A percentile compares a stretch with the other conserved stretches of the same genome.
Conservation (phyloP, 441 rosid genomes). For the Jatropha podagrica region DNA sequence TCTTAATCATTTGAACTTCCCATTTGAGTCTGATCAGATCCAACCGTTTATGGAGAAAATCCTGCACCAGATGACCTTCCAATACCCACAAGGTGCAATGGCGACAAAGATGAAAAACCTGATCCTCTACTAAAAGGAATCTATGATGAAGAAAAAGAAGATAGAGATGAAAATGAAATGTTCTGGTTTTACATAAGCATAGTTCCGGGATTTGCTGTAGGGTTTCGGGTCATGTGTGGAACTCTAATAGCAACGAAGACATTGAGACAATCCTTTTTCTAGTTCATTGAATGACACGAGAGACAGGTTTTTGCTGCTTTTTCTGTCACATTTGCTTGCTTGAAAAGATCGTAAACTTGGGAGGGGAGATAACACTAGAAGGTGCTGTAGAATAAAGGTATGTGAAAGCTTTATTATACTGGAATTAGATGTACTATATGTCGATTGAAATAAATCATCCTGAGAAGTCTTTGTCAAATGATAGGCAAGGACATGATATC, state of each 20-base stretch:
- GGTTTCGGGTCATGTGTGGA: slow-evolving; percentile 30
- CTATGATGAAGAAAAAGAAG: neutral
- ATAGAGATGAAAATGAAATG: neutral
- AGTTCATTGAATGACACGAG: slow-evolving; percentile 12
- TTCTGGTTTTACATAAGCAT: slow-evolving; percentile 17
- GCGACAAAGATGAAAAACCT: neutral
- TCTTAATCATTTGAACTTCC: slow-evolving; percentile 28
- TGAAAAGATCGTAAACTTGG: slow-evolving; percentile 3
- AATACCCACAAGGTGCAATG: neutral
- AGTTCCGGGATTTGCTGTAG: slow-evolving; percentile 14
- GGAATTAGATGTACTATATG: neutral
- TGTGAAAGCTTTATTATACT: neutral
- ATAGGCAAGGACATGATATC: too few relatives aligned
- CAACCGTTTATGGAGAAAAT: slow-evolving; percentile 3
- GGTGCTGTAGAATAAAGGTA: neutral
- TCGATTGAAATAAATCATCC: neutral
- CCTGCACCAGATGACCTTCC: neutral
- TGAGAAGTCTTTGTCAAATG: neutral
- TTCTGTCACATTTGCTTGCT: neutral
- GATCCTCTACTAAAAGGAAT: neutral
- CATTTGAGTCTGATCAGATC: slow-evolving; percentile 12
- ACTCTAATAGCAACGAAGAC: slow-evolving; percentile 22
- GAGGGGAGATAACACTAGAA: neutral
- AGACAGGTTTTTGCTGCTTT: slow-evolving; percentile 3
- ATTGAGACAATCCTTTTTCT: slow-evolving; percentile 18